Base-by-base conservation (phyloP, 2,329 filamentous ascomycete species). In the Cladosporium cucumerinum region DNA sequence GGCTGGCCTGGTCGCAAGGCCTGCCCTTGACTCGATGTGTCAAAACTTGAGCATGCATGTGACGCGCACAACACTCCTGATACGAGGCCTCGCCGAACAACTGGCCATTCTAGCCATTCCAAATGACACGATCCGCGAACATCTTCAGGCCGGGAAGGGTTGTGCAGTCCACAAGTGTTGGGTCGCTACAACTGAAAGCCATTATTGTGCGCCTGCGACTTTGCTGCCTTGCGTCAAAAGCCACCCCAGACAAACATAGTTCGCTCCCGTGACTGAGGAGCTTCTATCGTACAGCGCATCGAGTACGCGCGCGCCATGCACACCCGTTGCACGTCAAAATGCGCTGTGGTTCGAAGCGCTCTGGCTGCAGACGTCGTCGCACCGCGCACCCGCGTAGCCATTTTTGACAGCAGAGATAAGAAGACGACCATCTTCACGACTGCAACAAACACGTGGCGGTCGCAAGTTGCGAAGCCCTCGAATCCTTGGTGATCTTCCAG, bases 331-430 rank as follows among this genome's bases (percentile, higher is more conserved):
- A 57, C 54, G 54, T 57, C 54, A 34, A 57, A 32, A 48, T 5
- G 25, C 30, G 54, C 32, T 21, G 54, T 39, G 54, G 32, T 25
- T 32, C 18, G 25, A 52, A 32, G 26, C 28, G 32, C 52, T 23
- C 30, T 34, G 18, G 51, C 18, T 57, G 54, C 54, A 23, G 30
- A 32, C 54, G 8, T 26, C 12, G 54, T 57, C 21, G 54, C 32
- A 34, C 54, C 54, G 32, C 54, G 54, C 32, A 57, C 11, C 23
- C 54, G 32, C 32, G 32, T 57, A 57, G 54, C 54, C 54, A 57
- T 57, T 21, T 57, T 57, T 30, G 30, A 39, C 28, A 32, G 30
- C 54, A 57, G 54, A 14, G 54, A 39, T 39, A 57, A 57, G 11
- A 12, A 57, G 30, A 57, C 54, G 10, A 57, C 32, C 54, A 39